Percentiles rank a stretch among this genome's conserved stretches.
Evolutionary conservation across 2,329 filamentous ascomycete species (phyloP).

Genomic region (Ambrosiella cleistominuta): DNA sequence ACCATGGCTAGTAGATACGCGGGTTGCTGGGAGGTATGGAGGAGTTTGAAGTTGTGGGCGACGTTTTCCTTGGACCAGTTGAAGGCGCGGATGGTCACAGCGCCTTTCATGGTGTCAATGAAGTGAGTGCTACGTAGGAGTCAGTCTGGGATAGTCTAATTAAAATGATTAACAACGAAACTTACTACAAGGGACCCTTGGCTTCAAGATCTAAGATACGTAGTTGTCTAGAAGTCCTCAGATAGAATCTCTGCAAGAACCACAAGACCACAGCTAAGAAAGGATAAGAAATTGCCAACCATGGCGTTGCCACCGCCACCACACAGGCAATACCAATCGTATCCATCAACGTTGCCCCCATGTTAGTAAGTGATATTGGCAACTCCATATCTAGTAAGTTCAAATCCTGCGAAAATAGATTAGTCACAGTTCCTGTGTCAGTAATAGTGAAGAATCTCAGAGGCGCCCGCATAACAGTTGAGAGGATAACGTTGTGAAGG

Average conservation of each 20-base stretch:
- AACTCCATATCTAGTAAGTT: slow-evolving; percentile 25
- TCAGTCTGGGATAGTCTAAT: not conserved
- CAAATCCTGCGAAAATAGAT: slow-evolving; percentile 30
- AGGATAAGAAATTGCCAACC: slow-evolving; percentile 32
- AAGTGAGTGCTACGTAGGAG: slow-evolving; percentile 27
- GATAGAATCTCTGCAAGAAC: slow-evolving; percentile 37
- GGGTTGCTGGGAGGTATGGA: slow-evolving; percentile 38
- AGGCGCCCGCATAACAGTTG: slow-evolving; percentile 22
- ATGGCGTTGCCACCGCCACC: slow-evolving; percentile 26
- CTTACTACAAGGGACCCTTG: slow-evolving; percentile 39
- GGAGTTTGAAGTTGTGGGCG: slow-evolving; percentile 26
- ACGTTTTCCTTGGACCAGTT: slow-evolving; percentile 31
- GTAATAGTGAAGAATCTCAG: slow-evolving; percentile 25
- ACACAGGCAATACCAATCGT: slow-evolving; percentile 29
- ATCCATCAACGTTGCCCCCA: slow-evolving; percentile 15
- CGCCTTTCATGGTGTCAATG: slow-evolving; percentile 35
- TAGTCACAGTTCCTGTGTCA: slow-evolving; percentile 25
- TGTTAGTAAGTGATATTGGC: slow-evolving; percentile 20
- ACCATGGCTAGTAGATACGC: slow-evolving; percentile 39
- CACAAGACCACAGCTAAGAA: slow-evolving; percentile 29
- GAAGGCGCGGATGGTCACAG: slow-evolving; percentile 39
- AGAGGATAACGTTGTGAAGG: slow-evolving; percentile 21
- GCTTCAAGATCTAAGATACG: slow-evolving; percentile 43
- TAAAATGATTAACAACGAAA: not conserved
- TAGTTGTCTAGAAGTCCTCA: slow-evolving; percentile 42